These are phyloP conservation scores for Geranomyces michiganensis DNA, from an alignment of 192 early-diverging fungal species.

Conservation along the genomic window DNA sequence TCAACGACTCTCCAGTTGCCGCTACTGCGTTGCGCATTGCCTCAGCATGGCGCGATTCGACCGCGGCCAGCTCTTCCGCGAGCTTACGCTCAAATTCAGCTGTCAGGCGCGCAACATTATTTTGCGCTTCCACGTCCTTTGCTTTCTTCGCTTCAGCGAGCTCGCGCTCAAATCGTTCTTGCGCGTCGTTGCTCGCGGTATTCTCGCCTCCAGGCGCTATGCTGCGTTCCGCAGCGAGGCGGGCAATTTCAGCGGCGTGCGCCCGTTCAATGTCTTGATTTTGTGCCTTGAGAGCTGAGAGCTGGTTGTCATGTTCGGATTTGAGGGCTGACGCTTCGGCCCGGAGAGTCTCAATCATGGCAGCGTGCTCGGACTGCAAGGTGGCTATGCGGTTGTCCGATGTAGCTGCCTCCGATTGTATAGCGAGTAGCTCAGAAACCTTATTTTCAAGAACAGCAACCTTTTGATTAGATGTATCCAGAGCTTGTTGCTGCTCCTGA, in stretches of 20 bases:
- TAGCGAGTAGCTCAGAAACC: background rate
- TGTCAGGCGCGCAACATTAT: background rate
- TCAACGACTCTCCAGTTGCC: too few species aligned
- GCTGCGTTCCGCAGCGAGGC: too few species aligned
- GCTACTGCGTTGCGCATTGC: background rate
- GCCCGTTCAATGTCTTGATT: too few species aligned
- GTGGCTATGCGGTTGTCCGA: background rate
- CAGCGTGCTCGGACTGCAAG: constrained; percentile 16
- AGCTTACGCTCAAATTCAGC: constrained; percentile 1
- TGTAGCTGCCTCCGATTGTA: background rate
- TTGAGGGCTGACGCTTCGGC: background rate
- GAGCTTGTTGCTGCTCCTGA: background rate
- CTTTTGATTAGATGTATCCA: background rate
- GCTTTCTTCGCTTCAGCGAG: background rate
- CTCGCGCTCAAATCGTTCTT: background rate
- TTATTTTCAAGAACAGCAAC: too few species aligned
- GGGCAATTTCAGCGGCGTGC: too few species aligned
- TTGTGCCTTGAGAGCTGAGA: background rate
- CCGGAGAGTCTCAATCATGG: too few species aligned
- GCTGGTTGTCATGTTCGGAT: background rate
- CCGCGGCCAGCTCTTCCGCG: background rate
- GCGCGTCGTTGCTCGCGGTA: too few species aligned
- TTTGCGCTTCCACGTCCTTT: too few species aligned
- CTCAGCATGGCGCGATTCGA: background rate
- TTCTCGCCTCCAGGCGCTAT: too few species aligned